Conservation (phyloP, 192 early-diverging fungal species). For the Mortierella claussenii region DNA sequence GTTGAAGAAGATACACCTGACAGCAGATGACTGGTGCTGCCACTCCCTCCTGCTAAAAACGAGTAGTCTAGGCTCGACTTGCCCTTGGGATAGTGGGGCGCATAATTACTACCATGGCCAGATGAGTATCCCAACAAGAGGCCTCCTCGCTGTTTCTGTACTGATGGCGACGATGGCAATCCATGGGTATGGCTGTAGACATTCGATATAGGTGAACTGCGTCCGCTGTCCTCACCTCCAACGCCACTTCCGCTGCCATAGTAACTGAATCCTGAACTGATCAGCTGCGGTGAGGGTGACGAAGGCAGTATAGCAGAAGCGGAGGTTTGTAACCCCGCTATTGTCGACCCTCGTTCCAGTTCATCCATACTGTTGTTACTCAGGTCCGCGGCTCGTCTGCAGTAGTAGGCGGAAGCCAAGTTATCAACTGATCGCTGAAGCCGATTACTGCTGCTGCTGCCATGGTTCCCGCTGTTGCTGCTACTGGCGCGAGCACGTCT, state of each 20-base stretch:
- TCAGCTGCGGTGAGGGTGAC: not conserved
- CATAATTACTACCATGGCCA: too few relatives aligned
- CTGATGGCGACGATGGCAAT: too few relatives aligned
- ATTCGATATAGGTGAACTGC: slow-evolving; percentile 9
- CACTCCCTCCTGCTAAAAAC: not conserved
- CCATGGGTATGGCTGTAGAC: not conserved
- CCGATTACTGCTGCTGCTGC: too few relatives aligned
- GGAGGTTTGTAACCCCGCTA: too few relatives aligned
- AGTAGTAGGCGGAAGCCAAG: slow-evolving; percentile 37
- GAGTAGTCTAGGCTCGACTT: slow-evolving; percentile 24
- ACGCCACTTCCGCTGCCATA: slow-evolving; percentile 12
- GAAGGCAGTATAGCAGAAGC: not conserved
- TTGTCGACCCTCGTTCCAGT: too few relatives aligned
- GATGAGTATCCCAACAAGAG: too few relatives aligned
- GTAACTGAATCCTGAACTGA: slow-evolving; percentile 19
- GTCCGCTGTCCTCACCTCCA: slow-evolving; percentile 13
- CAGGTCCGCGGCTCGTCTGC: slow-evolving; percentile 25
- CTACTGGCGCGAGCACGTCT: too few relatives aligned
- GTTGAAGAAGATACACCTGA: not conserved
- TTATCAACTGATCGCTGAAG: slow-evolving; percentile 41
- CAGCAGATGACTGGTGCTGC: too few relatives aligned
- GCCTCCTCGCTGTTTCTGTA: too few relatives aligned
- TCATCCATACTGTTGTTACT: slow-evolving; percentile 13
- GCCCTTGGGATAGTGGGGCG: slow-evolving; percentile 2
- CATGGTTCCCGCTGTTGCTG: too few relatives aligned